A percentile compares a stretch with the other conserved stretches of the same genome.
Conservation (phyloP, 768 basidiomycete genomes). For the Leccinum longicurvipes region DNA sequence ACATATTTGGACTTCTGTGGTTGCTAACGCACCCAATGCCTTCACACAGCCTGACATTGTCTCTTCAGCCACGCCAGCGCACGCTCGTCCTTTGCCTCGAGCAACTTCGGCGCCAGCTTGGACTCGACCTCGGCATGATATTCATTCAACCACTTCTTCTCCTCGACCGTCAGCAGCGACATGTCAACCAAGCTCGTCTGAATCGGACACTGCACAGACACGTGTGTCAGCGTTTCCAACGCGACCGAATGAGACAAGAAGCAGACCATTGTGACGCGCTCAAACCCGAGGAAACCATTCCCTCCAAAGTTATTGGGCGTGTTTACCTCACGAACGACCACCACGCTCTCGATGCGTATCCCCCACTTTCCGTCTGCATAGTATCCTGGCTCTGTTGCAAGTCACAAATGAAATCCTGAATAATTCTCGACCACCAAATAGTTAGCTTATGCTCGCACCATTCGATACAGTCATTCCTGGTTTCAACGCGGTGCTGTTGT, state of each 20-base stretch:
- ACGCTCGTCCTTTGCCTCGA: constrained; percentile 38
- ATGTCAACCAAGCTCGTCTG: constrained; percentile 78
- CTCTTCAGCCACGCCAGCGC: constrained; percentile 25
- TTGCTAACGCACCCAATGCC: neutral
- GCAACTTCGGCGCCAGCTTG: constrained; percentile 51
- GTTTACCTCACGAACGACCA: constrained; percentile 67
- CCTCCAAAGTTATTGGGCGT: constrained; percentile 81
- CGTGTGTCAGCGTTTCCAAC: neutral
- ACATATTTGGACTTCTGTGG: neutral
- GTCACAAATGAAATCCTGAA: neutral
- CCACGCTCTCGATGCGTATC: constrained; percentile 89
- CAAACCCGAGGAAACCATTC: constrained; percentile 79
- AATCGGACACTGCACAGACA: constrained; percentile 61
- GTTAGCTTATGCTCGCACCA: constrained; percentile 32
- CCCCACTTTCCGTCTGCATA: constrained; percentile 90
- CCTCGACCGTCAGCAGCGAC: constrained; percentile 57
- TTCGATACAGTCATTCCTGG: constrained; percentile 91
- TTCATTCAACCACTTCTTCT: constrained; percentile 76
- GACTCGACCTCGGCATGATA: constrained; percentile 71
- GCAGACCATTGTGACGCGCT: constrained; percentile 83
- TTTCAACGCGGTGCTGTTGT: constrained; percentile 70
- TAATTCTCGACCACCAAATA: neutral
- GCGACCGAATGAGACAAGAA: neutral
- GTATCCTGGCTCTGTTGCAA: constrained; percentile 73
- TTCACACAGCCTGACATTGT: constrained; percentile 15